A percentile compares a stretch with the other conserved stretches of the same genome.
phyloP scores from a whole-genome alignment of 495 filamentous ascomycete genomes.

The Corynascus novoguineensis region DNA sequence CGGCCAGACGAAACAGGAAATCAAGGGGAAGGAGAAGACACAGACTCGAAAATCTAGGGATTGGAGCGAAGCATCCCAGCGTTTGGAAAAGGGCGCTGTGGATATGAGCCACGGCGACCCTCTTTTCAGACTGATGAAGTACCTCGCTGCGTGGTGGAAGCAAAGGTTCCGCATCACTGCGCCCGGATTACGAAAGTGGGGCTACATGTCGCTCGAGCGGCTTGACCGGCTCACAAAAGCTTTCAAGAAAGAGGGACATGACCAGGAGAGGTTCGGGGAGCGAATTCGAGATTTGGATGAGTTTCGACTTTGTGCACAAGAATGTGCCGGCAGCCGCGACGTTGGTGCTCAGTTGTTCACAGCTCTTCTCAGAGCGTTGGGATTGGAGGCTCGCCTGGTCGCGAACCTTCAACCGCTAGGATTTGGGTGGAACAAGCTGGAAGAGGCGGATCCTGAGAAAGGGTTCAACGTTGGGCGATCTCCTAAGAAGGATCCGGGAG shows the following conservation, averaged over 20 bases:
- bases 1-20: constrained; percentile 6
- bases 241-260: constrained; percentile 57
- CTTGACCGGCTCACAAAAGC: constrained; percentile 61
- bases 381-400: constrained; percentile 73
- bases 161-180: constrained; percentile 72
- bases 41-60: constrained; percentile 54
- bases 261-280: constrained; percentile 67
- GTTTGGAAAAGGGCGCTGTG: constrained; percentile 58
- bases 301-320: constrained; percentile 62
- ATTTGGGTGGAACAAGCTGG: constrained; percentile 84
- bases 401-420: constrained; percentile 81
- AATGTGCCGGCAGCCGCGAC: constrained; percentile 78
- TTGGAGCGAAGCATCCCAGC: constrained; percentile 65
- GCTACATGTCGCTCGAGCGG: constrained; percentile 67
- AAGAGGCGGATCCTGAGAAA: constrained; percentile 56
- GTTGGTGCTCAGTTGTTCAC: constrained; percentile 88
- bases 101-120: constrained; percentile 80
- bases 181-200: constrained; percentile 80
- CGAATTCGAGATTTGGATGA: constrained; percentile 56
- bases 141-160: constrained; percentile 78
- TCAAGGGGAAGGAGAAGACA: constrained; percentile 40
- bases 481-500: constrained; percentile 16
- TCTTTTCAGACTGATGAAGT: constrained; percentile 68
- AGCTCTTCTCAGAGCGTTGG: constrained; percentile 75
- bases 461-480: constrained; percentile 14